Evolutionary conservation across 1,139 yeast genomes (phyloP).

Genomic region (Yamadazyma mexicana): DNA sequence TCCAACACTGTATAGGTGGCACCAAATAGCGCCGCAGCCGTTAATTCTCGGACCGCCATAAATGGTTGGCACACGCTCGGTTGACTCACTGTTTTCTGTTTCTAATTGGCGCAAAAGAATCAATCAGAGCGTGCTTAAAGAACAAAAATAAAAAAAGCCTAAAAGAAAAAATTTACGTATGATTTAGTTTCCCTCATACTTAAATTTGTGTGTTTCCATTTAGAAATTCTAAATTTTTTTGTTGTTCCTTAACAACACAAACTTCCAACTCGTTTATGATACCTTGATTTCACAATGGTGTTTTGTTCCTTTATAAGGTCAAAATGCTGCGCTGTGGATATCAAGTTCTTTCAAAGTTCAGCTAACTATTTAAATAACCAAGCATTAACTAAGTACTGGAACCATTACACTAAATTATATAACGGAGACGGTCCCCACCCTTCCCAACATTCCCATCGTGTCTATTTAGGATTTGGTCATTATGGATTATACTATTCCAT

Average conservation of each 20-base stretch:
- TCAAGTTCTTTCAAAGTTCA: slow-evolving; percentile 44
- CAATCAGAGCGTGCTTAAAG: neutral
- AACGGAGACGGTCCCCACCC: slow-evolving; percentile 33
- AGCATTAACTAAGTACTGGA: slow-evolving; percentile 21
- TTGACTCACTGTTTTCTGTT: too few relatives aligned
- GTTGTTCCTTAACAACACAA: neutral
- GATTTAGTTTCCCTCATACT: neutral
- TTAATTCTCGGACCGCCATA: too few relatives aligned
- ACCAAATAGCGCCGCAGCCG: too few relatives aligned
- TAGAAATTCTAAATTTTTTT: too few relatives aligned
- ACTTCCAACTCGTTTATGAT: neutral
- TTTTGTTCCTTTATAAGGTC: slow-evolving; percentile 23
- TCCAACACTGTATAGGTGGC: too few relatives aligned
- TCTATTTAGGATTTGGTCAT: slow-evolving; percentile 41
- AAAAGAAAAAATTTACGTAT: neutral
- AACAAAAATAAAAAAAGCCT: too few relatives aligned
- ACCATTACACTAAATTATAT: slow-evolving; percentile 23
- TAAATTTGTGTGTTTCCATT: too few relatives aligned
- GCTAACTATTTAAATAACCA: slow-evolving; percentile 34
- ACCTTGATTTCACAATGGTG: slow-evolving; percentile 8
- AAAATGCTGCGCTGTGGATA: slow-evolving; percentile 18
- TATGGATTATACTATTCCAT: slow-evolving; percentile 47
- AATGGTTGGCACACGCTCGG: too few relatives aligned
- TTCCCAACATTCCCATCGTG: slow-evolving; percentile 24
- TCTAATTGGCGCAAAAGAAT: neutral